Evolutionary conservation across 2,329 filamentous ascomycete genomes (phyloP).

Genomic region (Aspergillus ochraceoroseus): DNA sequence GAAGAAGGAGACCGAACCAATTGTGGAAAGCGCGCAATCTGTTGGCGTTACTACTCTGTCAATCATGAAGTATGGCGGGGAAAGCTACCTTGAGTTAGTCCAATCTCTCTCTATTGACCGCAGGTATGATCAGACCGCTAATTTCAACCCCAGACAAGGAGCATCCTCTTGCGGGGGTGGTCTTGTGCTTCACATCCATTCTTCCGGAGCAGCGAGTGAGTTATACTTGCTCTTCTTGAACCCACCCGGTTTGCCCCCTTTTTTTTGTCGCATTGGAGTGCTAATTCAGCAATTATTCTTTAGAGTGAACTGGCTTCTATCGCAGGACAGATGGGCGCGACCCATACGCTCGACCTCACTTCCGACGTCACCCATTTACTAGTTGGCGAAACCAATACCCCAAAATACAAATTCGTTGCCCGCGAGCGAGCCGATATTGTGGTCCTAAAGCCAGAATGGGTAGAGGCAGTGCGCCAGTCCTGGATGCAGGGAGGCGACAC

Average conservation of each 20-base stretch:
- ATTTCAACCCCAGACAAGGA: slow-evolving; percentile 49
- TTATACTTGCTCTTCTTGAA: slow-evolving; percentile 3
- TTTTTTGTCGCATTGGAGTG: too few species aligned
- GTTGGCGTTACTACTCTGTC: slow-evolving; percentile 9
- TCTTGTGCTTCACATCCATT: slow-evolving; percentile 85
- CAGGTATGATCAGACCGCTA: slow-evolving; percentile 17
- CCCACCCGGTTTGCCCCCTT: too few species aligned
- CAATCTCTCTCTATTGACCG: background rate
- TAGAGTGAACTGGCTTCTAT: slow-evolving; percentile 42
- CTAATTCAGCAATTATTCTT: slow-evolving; percentile 1
- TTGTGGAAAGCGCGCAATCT: slow-evolving; percentile 8
- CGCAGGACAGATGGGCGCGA: slow-evolving; percentile 75
- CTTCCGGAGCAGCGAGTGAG: slow-evolving; percentile 69
- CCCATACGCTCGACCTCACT: slow-evolving; percentile 87
- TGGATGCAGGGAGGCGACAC: slow-evolving; percentile 79
- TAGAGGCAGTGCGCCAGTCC: slow-evolving; percentile 69
- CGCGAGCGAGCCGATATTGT: slow-evolving; percentile 80
- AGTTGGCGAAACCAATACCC: slow-evolving; percentile 80
- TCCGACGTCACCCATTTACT: slow-evolving; percentile 92
- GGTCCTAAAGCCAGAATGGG: slow-evolving; percentile 76
- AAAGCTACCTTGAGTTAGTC: slow-evolving; percentile 34
- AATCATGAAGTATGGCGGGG: slow-evolving; percentile 42
- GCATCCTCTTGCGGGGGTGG: slow-evolving; percentile 63
- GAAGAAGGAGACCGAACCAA: slow-evolving; percentile 7
- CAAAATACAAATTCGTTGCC: slow-evolving; percentile 94